Percentiles rank a stretch among this genome's conserved stretches.
phyloP scores from a whole-genome alignment of 805 yeast genomes.

The Candida coleopterorum region DNA sequence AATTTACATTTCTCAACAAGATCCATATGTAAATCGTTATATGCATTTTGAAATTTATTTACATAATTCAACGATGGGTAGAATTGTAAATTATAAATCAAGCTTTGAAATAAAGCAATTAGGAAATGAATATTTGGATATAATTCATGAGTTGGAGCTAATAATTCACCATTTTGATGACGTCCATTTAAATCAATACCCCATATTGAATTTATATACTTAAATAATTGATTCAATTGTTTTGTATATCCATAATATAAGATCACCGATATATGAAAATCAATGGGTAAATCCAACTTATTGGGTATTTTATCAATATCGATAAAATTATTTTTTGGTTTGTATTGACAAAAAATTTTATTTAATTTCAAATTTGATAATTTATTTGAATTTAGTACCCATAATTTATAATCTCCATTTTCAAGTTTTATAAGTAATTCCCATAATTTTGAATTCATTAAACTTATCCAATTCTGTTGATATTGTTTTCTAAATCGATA shows the following conservation, averaged over 20 bases:
- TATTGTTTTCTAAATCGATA: conserved; percentile 25
- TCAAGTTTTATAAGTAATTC: conserved; percentile 26
- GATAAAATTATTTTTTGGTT: background rate
- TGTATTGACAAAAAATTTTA: background rate
- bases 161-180: conserved; percentile 6
- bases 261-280: conserved; percentile 21
- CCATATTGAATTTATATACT: conserved; percentile 25
- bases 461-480: conserved; percentile 8
- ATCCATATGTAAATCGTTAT: conserved; percentile 16
- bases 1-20: conserved; percentile 12
- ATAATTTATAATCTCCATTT: conserved; percentile 26
- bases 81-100: conserved; percentile 28
- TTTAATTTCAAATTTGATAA: conserved; percentile 7
- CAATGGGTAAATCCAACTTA: conserved; percentile 3
- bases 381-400: conserved; percentile 24
- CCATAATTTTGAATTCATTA: conserved; percentile 34
- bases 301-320: background rate
- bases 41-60: conserved; percentile 31
- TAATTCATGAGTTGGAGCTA: conserved; percentile 12
- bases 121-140: conserved; percentile 24
- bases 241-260: conserved; percentile 28
- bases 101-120: conserved; percentile 26
- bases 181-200: conserved; percentile 26
- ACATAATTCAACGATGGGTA: conserved; percentile 30
- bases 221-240: conserved; percentile 16